Evolutionary conservation across 1,284 basidiomycete genomes (phyloP), one percentile per base, ranked within the genome.

Genomic region (Ceratobasidium papillatum): DNA sequence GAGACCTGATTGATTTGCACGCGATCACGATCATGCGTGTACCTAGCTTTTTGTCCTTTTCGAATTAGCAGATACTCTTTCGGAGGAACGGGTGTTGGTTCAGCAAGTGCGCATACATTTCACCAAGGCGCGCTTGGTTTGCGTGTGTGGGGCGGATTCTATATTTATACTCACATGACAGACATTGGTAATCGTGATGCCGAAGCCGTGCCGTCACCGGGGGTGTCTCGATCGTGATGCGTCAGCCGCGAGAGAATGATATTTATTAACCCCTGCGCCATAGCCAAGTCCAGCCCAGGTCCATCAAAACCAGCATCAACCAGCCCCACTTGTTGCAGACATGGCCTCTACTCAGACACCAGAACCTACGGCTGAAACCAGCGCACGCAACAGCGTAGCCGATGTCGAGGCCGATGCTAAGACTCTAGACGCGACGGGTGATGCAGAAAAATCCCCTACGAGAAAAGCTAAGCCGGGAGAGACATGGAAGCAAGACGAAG

Each of bases 401-500:
- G 69, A 72, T 17, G 58, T 32, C 25, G 66, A 59, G 22, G 49
- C 34, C 3, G 69, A 72, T 25, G 58, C 56, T 19, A 72, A 51
- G 32, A 72, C 69, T 12, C 36, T 72, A 30, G 17, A 65, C 19
- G 58, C 58, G 30, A 62, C 58, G 11, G 32, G 5, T 51, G 69
- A 62, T 52, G 69, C 30, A 9, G 69, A 72, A 38, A 72, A 62
- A 34, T 12, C 68, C 4, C 56, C 56, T n/a, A 22, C 34, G 49
- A 62, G 27, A 52, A 72, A 72, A 47, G 32, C 43, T 1, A 71
- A 71, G 62, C 62, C 65, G 14, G 59, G 66, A 43, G 68, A 72
- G 65, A 27, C 75, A n/a, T 77, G 77, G 75, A 76, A 72, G 41
- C 58, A 65, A 25, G 61, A 52, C 19, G 77, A 77, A 51, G 64